Evolutionary conservation across 257 asterid genomes (phyloP).

Genomic region (Solanum neorickii): DNA sequence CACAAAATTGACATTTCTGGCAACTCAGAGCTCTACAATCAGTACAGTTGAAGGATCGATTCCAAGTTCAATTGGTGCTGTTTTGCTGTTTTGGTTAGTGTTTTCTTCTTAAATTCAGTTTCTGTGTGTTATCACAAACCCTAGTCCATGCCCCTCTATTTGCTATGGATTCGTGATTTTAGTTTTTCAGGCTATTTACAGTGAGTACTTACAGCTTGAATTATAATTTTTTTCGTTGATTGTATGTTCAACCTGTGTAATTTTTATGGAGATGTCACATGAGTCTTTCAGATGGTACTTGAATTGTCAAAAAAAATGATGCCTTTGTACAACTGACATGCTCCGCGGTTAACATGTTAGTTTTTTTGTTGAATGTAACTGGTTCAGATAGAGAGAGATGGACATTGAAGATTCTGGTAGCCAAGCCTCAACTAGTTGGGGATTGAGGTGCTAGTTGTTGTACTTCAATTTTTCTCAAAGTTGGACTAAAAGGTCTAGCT

Average conservation of each 20-base stretch:
- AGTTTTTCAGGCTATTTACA: neutral
- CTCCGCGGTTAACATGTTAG: neutral
- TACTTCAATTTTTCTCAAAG: neutral
- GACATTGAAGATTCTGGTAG: neutral
- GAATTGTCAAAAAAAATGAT: neutral
- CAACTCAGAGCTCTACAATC: slow-evolving; percentile 41
- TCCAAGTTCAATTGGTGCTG: slow-evolving; percentile 17
- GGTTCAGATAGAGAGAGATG: neutral
- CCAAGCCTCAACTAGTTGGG: neutral
- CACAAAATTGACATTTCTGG: slow-evolving; percentile 11
- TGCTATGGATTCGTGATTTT: neutral
- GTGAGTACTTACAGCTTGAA: neutral
- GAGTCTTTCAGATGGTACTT: neutral
- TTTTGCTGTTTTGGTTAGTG: slow-evolving; percentile 19
- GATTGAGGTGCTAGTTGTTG: neutral
- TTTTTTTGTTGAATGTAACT: neutral
- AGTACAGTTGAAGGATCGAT: slow-evolving; percentile 21
- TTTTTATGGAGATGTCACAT: neutral
- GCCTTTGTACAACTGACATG: neutral
- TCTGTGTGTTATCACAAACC: slow-evolving; percentile 5
- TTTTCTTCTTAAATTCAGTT: neutral
- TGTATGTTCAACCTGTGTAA: neutral
- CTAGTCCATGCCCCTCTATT: neutral
- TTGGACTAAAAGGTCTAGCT: neutral
- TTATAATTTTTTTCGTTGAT: neutral